phyloP scores from a whole-genome alignment of 2,329 filamentous ascomycete species.

The Fusarium sp. region DNA sequence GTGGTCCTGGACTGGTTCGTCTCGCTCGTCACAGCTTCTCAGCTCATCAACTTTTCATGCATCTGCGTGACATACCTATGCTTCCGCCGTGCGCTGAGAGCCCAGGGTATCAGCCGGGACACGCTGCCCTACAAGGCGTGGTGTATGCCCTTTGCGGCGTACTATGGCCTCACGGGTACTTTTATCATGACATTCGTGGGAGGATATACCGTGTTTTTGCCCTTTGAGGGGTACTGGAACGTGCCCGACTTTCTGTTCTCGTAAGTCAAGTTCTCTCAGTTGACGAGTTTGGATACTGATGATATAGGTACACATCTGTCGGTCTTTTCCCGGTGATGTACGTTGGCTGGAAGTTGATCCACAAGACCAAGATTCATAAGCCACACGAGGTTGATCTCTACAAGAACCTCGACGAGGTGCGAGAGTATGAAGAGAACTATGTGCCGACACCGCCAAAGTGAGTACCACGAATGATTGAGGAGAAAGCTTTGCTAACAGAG shows the following conservation, averaged over 20 bases:
- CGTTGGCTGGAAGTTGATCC: conserved; percentile 77
- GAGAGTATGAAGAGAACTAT: conserved; percentile 74
- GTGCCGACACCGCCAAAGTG: conserved; percentile 66
- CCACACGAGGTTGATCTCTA: conserved; percentile 72
- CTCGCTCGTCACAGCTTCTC: conserved; percentile 76
- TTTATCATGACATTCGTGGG: conserved; percentile 80
- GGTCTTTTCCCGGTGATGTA: conserved; percentile 77
- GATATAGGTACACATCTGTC: conserved; percentile 74
- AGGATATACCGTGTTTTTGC: conserved; percentile 81
- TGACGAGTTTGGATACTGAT: background rate
- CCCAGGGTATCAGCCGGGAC: conserved; percentile 75
- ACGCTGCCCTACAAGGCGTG: conserved; percentile 77
- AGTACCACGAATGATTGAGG: conserved; percentile 32
- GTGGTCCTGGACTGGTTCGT: conserved; percentile 81
- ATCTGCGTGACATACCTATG: conserved; percentile 78
- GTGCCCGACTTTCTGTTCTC: conserved; percentile 79
- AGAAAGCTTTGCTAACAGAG: background rate
- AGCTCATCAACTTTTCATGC: conserved; percentile 78
- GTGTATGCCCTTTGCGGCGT: conserved; percentile 79
- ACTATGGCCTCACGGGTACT: conserved; percentile 71
- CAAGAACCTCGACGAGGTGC: conserved; percentile 73
- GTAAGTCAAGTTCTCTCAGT: conserved; percentile 52
- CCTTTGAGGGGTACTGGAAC: conserved; percentile 69
- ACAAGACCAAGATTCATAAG: conserved; percentile 69
- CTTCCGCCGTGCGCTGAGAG: conserved; percentile 76